phyloP scores from a whole-genome alignment of 805 yeast species.

The Yarrowia sp. region DNA sequence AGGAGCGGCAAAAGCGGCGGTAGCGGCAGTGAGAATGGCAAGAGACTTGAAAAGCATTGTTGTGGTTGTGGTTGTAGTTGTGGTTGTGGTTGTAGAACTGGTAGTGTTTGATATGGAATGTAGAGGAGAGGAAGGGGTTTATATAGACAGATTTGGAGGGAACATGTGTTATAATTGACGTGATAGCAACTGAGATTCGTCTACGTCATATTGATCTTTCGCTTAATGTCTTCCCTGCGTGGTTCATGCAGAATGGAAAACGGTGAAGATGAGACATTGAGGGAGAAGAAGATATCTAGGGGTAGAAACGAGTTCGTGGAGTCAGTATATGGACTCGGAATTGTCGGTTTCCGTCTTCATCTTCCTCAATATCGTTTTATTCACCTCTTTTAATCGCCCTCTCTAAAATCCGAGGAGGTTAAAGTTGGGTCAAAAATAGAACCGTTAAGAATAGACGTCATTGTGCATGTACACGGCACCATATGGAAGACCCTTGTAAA shows the following conservation, averaged over 20 bases:
- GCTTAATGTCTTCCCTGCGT: neutral
- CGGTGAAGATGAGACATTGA: neutral
- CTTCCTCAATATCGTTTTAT: neutral
- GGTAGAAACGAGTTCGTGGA: neutral
- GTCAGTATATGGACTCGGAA: neutral
- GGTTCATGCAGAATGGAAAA: neutral
- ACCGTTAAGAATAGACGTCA: neutral
- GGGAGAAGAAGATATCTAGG: neutral
- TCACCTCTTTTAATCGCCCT: no score
- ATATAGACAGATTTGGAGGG: neutral
- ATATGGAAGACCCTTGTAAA: neutral
- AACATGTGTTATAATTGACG: no score
- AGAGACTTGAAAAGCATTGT: constrained; percentile 14
- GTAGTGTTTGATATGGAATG: neutral
- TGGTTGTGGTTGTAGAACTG: neutral
- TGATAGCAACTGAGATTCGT: neutral
- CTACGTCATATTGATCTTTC: neutral
- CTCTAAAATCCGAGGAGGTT: neutral
- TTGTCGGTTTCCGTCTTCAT: neutral
- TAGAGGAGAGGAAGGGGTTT: neutral
- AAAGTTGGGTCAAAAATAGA: neutral
- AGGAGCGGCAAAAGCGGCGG: neutral
- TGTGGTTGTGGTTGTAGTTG: neutral
- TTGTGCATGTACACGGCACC: neutral
- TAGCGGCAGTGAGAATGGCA: neutral